phyloP scores from a whole-genome alignment of 2,329 filamentous ascomycete genomes.

The Didymella exigua region DNA sequence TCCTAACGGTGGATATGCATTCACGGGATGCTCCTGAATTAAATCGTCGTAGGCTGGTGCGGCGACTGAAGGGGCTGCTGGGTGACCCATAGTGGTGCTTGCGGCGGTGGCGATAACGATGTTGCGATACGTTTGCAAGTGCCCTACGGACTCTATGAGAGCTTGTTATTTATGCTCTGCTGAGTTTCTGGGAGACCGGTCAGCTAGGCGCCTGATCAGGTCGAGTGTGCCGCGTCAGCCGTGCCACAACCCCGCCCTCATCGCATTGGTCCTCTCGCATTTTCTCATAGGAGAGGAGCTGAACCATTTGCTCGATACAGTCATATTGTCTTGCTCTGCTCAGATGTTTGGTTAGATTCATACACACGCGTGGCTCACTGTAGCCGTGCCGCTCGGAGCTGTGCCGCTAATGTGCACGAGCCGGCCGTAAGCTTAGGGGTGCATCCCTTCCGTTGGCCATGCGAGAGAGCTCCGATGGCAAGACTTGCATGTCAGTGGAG shows the following conservation, averaged over 20 bases:
- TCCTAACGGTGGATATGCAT: neutral
- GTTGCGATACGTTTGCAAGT: conserved; percentile 1
- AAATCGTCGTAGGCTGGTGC: conserved; percentile 12
- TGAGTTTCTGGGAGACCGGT: neutral
- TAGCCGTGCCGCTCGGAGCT: neutral
- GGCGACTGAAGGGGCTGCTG: neutral
- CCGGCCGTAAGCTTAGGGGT: too few relatives aligned
- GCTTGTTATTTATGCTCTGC: neutral
- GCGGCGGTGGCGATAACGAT: neutral
- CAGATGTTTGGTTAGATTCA: neutral
- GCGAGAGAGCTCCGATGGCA: neutral
- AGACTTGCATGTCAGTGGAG: neutral
- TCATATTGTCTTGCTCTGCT: neutral
- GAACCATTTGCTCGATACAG: neutral
- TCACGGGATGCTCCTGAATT: conserved; percentile 7
- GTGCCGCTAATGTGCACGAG: neutral
- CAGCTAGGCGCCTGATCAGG: conserved; percentile 7
- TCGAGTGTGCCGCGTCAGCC: conserved; percentile 5
- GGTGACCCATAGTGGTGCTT: conserved; percentile 6
- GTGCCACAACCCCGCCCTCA: neutral
- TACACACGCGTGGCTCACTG: neutral
- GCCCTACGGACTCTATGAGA: neutral
- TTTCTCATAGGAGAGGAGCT: neutral
- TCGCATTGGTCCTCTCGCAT: neutral
- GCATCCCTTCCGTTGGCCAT: too few relatives aligned